A percentile compares a stretch with the other conserved stretches of the same genome.
Conservation (phyloP, 2,329 filamentous ascomycete species). For the Microascus cirrosus region DNA sequence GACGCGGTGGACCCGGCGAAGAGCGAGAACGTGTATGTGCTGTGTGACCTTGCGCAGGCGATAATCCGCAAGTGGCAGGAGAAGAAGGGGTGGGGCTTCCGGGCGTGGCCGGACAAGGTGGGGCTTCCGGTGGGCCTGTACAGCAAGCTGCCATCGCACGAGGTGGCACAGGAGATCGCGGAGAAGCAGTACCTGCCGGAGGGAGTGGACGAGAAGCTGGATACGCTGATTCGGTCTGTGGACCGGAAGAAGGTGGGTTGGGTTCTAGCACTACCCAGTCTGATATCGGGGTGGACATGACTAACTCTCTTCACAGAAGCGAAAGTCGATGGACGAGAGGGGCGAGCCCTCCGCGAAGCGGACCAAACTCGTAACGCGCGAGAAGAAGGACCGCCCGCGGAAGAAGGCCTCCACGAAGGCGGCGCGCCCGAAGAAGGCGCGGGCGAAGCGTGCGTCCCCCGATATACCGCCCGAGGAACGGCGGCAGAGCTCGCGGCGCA, state of each 20-base stretch:
- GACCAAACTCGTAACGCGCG: conserved; percentile 13
- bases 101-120: conserved; percentile 72
- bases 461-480: conserved; percentile 26
- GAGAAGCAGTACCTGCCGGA: conserved; percentile 77
- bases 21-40: conserved; percentile 68
- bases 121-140: conserved; percentile 74
- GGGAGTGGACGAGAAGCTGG: conserved; percentile 63
- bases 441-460: not conserved
- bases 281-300: not conserved
- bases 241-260: conserved; percentile 61
- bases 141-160: conserved; percentile 60
- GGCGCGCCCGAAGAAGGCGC: conserved; percentile 10
- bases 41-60: conserved; percentile 78
- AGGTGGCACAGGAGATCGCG: conserved; percentile 72
- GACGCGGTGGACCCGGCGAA: conserved; percentile 61
- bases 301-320: conserved; percentile 34
- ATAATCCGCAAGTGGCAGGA: conserved; percentile 81
- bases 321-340: conserved; percentile 41
- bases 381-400: conserved; percentile 5
- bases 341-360: conserved; percentile 29
- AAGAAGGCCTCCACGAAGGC: conserved; percentile 3
- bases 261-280: not conserved
- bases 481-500: conserved; percentile 43
- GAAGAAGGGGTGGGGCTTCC: conserved; percentile 72
- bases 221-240: conserved; percentile 50